These are phyloP conservation scores for Ambrosia hybrid DNA, from an alignment of 140 eudicot species.

Conservation along the genomic window DNA sequence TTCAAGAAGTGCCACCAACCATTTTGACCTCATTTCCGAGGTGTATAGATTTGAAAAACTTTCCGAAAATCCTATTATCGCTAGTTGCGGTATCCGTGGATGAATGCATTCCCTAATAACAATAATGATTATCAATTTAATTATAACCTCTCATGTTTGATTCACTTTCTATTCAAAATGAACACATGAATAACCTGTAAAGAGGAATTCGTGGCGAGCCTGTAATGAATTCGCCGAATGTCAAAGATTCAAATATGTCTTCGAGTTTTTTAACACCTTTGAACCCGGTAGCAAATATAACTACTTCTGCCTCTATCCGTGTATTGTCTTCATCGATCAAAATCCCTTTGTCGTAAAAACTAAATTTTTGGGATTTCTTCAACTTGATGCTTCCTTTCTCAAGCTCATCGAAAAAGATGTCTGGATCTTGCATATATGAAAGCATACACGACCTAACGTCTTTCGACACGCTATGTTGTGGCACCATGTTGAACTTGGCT, in stretches of 20 bases:
- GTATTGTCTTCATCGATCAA: constrained; percentile 32
- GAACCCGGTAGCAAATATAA: constrained; percentile 66
- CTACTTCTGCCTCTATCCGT: constrained; percentile 40
- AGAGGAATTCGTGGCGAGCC: constrained; percentile 43
- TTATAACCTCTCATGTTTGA: neutral
- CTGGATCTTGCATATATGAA: constrained; percentile 31
- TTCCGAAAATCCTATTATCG: constrained; percentile 59
- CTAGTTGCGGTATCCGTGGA: constrained; percentile 61
- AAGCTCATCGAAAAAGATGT: constrained; percentile 43
- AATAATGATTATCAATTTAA: neutral
- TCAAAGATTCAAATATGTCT: constrained; percentile 41
- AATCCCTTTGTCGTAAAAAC: constrained; percentile 49
- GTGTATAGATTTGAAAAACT: constrained; percentile 50
- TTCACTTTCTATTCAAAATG: neutral
- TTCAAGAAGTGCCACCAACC: constrained; percentile 59
- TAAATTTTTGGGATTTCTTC: constrained; percentile 40
- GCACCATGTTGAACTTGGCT: constrained; percentile 51
- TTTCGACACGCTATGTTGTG: constrained; percentile 46
- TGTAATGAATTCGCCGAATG: constrained; percentile 23
- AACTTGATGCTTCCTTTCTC: constrained; percentile 53
- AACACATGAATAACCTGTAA: constrained; percentile 45
- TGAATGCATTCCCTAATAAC: constrained; percentile 65
- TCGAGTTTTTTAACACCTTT: constrained; percentile 45
- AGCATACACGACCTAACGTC: constrained; percentile 41
- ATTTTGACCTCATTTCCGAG: constrained; percentile 57